Percentiles rank a stretch among this genome's conserved stretches.
Evolutionary conservation across 2,329 filamentous ascomycete genomes (phyloP).

Genomic region (Hypocreales sp.): DNA sequence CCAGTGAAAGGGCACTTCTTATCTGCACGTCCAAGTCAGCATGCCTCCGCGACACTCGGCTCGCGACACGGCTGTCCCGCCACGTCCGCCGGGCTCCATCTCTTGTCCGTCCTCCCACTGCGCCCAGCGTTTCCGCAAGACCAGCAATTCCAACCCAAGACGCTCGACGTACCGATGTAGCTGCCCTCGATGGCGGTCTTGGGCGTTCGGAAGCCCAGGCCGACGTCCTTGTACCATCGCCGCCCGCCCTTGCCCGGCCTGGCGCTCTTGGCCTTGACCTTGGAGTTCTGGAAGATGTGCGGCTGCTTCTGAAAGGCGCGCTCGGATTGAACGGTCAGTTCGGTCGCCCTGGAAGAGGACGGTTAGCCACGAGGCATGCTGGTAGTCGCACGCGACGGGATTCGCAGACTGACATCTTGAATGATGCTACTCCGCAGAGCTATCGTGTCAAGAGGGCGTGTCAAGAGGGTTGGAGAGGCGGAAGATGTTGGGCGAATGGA

Average conservation of each 20-base stretch:
- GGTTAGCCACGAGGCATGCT: constrained; percentile 13
- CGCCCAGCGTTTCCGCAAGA: too few species aligned
- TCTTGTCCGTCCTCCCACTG: background rate
- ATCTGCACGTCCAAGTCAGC: constrained; percentile 44
- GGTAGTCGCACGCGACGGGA: constrained; percentile 6
- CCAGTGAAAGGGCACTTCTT: constrained; percentile 99
- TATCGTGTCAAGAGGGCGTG: constrained; percentile 23
- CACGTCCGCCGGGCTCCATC: too few species aligned
- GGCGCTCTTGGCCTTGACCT: constrained; percentile 73
- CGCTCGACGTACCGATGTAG: constrained; percentile 98
- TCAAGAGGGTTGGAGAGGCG: constrained; percentile 20
- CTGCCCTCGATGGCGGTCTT: constrained; percentile 96
- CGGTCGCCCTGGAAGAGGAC: constrained; percentile 67
- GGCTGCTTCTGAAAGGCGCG: constrained; percentile 99
- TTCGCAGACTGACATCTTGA: constrained; percentile 27
- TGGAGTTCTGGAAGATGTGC: constrained; percentile 99
- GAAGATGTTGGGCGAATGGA: constrained; percentile 19
- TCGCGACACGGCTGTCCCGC: too few species aligned
- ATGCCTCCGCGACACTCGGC: too few species aligned
- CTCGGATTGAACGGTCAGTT: constrained; percentile 99
- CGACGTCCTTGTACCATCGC: constrained; percentile 98
- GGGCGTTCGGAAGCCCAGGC: constrained; percentile 97
- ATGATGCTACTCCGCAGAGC: constrained; percentile 23
- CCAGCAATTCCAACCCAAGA: too few species aligned
- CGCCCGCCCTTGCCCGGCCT: constrained; percentile 83